phyloP scores from a whole-genome alignment of 139 green algal species.

The Limnomonas spitsbergensis region DNA sequence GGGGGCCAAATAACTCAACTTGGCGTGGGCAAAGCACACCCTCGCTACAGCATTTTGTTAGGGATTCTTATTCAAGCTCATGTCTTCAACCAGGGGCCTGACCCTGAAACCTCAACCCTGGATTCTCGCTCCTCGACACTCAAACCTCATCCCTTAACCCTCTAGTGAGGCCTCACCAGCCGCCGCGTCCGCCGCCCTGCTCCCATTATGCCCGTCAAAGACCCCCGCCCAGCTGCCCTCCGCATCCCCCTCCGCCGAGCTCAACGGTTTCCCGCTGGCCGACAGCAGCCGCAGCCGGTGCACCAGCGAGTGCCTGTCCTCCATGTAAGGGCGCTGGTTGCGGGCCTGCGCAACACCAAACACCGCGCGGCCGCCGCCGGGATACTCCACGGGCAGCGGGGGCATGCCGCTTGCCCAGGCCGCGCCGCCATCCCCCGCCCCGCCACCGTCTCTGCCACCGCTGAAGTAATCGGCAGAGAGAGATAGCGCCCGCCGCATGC shows the following conservation, averaged over 20 bases:
- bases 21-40: too few species aligned
- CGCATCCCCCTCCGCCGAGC: slow-evolving; percentile 39
- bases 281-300: slow-evolving; percentile 27
- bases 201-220: slow-evolving; percentile 75
- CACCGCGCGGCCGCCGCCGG: neutral
- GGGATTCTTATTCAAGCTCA: too few species aligned
- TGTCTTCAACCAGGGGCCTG: too few species aligned
- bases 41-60: too few species aligned
- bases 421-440: neutral
- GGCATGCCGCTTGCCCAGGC: neutral
- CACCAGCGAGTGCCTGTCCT: slow-evolving; percentile 59
- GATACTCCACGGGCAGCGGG: neutral
- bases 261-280: slow-evolving; percentile 5
- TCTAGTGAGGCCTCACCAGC: neutral
- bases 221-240: slow-evolving; percentile 56
- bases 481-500: too few species aligned
- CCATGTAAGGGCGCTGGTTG: slow-evolving; percentile 62
- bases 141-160: too few species aligned
- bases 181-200: slow-evolving; percentile 45
- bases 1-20: too few species aligned
- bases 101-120: too few species aligned
- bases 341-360: slow-evolving; percentile 24
- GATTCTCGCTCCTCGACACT: too few species aligned
- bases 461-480: too few species aligned
- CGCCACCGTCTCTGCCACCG: neutral